A percentile compares a stretch with the other conserved stretches of the same genome.
Evolutionary conservation across 805 yeast genomes (phyloP).

Genomic region (Teunomyces funiuensis): DNA sequence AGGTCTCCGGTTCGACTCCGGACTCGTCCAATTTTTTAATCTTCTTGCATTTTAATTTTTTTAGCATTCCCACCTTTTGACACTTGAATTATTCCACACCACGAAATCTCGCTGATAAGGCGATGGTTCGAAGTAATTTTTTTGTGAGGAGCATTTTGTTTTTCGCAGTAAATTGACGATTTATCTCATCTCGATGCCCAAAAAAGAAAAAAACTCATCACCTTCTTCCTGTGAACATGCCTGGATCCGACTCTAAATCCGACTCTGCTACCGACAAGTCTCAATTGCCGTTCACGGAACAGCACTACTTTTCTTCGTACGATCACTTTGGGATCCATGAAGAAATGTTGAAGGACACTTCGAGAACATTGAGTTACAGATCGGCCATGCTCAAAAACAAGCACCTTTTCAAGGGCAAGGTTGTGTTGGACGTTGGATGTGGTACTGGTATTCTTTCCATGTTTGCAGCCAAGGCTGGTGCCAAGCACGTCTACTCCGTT

Average conservation of each 20-base stretch:
- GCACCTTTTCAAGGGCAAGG: slow-evolving; percentile 84
- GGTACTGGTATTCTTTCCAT: slow-evolving; percentile 97
- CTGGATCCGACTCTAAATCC: slow-evolving; percentile 2
- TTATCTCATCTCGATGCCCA: slow-evolving; percentile 6
- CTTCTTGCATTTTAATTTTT: neutral
- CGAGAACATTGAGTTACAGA: slow-evolving; percentile 88
- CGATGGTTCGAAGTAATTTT: neutral
- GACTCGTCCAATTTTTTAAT: slow-evolving; percentile 60
- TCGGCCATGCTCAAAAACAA: slow-evolving; percentile 90
- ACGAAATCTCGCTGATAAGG: neutral
- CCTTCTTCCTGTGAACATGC: slow-evolving; percentile 7
- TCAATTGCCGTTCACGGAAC: slow-evolving; percentile 69
- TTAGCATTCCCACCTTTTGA: no score
- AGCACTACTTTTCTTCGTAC: slow-evolving; percentile 92
- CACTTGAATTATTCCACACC: neutral
- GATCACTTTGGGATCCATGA: slow-evolving; percentile 98
- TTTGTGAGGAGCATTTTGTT: neutral
- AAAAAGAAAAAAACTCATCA: slow-evolving; percentile 4
- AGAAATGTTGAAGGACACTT: slow-evolving; percentile 96
- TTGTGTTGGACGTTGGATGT: slow-evolving; percentile 97
- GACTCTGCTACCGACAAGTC: slow-evolving; percentile 67
- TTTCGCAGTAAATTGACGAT: neutral
- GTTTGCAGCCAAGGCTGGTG: slow-evolving; percentile 99
- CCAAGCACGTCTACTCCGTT: slow-evolving; percentile 95
- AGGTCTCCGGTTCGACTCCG: slow-evolving; percentile 79